phyloP scores from a whole-genome alignment of 257 asterid species.

The Lantana camara region DNA sequence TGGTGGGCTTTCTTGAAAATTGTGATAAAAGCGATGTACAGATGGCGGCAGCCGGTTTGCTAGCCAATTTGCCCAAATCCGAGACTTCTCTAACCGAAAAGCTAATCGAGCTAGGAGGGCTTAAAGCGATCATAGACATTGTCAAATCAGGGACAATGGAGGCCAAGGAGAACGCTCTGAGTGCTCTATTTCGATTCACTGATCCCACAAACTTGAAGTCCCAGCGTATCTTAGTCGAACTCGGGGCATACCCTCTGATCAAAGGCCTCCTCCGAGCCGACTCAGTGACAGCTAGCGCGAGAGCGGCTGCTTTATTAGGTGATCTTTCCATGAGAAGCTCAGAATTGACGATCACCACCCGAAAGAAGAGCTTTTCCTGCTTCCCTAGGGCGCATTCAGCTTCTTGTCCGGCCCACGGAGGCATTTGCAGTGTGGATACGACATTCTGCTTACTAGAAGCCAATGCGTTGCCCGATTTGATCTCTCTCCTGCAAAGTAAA shows the following conservation, averaged over 20 bases:
- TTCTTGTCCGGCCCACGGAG: slow-evolving; percentile 54
- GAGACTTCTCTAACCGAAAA: slow-evolving; percentile 51
- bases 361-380: slow-evolving; percentile 32
- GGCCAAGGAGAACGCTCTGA: slow-evolving; percentile 67
- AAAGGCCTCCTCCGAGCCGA: slow-evolving; percentile 43
- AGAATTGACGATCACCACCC: slow-evolving; percentile 38
- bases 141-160: slow-evolving; percentile 44
- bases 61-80: slow-evolving; percentile 67
- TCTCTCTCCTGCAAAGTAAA: slow-evolving; percentile 38
- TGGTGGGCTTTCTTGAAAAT: slow-evolving; percentile 62
- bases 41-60: slow-evolving; percentile 66
- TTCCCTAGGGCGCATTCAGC: slow-evolving; percentile 26
- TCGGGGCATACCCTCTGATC: slow-evolving; percentile 47
- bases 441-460: slow-evolving; percentile 60
- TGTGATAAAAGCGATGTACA: slow-evolving; percentile 51
- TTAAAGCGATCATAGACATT: slow-evolving; percentile 50
- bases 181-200: slow-evolving; percentile 63
- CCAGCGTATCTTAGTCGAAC: slow-evolving; percentile 44
- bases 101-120: slow-evolving; percentile 58
- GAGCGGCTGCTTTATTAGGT: slow-evolving; percentile 65
- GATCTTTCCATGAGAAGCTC: slow-evolving; percentile 66
- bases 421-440: slow-evolving; percentile 38
- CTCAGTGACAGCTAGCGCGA: slow-evolving; percentile 51
- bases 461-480: slow-evolving; percentile 48
- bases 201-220: slow-evolving; percentile 57